phyloP scores from a whole-genome alignment of 192 early-diverging fungal genomes.

The Rhizophlyctis rosea region DNA sequence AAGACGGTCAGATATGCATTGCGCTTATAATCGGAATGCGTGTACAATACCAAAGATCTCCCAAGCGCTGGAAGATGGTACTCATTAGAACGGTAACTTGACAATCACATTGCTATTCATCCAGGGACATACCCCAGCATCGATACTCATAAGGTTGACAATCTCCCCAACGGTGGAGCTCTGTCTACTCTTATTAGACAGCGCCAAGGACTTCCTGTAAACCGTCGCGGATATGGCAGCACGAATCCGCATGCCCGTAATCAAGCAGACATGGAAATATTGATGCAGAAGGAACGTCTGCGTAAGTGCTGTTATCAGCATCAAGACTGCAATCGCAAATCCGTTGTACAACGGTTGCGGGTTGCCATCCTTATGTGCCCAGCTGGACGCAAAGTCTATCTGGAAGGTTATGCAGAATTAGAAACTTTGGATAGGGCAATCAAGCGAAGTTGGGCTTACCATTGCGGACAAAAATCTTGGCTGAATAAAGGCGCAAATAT shows the following conservation, averaged over 20 bases:
- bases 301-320: conserved; percentile 69
- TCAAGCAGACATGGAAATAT: conserved; percentile 81
- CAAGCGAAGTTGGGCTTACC: conserved; percentile 45
- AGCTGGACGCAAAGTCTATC: conserved; percentile 45
- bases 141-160: conserved; percentile 53
- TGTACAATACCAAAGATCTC: conserved; percentile 19
- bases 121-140: conserved; percentile 30
- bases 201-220: conserved; percentile 77
- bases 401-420: neutral
- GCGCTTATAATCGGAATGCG: conserved; percentile 2
- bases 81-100: neutral
- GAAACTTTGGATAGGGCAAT: conserved; percentile 4
- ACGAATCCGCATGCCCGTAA: conserved; percentile 44
- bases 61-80: neutral
- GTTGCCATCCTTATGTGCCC: conserved; percentile 20
- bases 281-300: conserved; percentile 85
- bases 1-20: neutral
- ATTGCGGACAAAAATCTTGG: conserved; percentile 74
- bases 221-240: conserved; percentile 77
- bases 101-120: neutral
- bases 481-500: conserved; percentile 73
- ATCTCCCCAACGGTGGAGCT: conserved; percentile 77
- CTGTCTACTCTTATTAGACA: conserved; percentile 79
- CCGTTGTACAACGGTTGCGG: conserved; percentile 71
- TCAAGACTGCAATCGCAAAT: conserved; percentile 74